phyloP scores from a whole-genome alignment of 208 protist genomes.

The Acanthamoeba royreba region DNA sequence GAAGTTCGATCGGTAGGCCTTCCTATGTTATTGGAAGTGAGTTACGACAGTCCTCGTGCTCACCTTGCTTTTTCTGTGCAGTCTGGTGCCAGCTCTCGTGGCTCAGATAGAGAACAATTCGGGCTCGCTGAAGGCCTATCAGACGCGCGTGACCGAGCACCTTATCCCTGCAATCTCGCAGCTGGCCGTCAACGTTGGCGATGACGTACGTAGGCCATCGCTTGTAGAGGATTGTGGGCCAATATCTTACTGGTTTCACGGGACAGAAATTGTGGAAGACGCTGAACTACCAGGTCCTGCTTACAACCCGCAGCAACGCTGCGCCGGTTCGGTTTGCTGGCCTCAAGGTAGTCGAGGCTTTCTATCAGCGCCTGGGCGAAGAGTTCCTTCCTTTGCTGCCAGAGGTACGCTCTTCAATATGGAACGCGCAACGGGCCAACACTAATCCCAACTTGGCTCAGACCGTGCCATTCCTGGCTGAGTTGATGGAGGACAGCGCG shows the following conservation, averaged over 20 bases:
- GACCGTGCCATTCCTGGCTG: constrained; percentile 77
- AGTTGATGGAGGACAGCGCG: constrained; percentile 74
- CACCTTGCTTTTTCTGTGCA: too few relatives aligned
- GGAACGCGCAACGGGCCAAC: neutral
- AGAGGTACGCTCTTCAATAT: constrained; percentile 65
- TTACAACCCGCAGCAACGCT: constrained; percentile 55
- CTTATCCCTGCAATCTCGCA: constrained; percentile 4
- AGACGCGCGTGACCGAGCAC: neutral
- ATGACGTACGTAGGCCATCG: neutral
- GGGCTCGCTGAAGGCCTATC: neutral
- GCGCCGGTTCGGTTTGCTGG: neutral
- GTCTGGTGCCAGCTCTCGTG: neutral
- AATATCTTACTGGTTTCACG: too few relatives aligned
- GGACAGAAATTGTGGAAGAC: constrained; percentile 69
- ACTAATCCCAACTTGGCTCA: neutral
- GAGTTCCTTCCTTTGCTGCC: constrained; percentile 75
- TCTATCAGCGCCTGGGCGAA: constrained; percentile 74
- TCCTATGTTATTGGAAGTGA: neutral
- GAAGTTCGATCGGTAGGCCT: constrained; percentile 28
- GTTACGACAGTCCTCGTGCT: too few relatives aligned
- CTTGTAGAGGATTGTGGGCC: too few relatives aligned
- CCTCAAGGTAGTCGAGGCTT: constrained; percentile 25
- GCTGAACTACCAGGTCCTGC: constrained; percentile 69
- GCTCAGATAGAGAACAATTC: constrained; percentile 22
- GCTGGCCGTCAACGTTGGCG: constrained; percentile 13